phyloP scores from a whole-genome alignment of 345 rosid genomes.

The Heritiera littoralis region DNA sequence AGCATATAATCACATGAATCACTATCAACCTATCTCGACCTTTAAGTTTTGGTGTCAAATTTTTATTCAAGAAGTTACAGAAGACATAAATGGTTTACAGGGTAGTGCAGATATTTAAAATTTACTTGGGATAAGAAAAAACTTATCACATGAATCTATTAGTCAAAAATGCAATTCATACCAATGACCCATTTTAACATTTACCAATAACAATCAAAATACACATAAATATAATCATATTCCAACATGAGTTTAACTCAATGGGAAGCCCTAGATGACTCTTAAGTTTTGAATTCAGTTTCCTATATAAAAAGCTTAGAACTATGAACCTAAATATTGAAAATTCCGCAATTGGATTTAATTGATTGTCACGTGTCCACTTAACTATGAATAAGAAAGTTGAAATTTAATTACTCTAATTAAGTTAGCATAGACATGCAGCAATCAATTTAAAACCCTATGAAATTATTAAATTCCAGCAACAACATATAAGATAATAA shows the following conservation, averaged over 20 bases:
- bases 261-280: neutral
- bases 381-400: neutral
- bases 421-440: neutral
- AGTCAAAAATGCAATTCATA: neutral
- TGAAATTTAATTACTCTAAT: neutral
- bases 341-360: neutral
- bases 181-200: slow-evolving; percentile 4
- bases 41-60: neutral
- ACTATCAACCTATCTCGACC: neutral
- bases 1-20: neutral
- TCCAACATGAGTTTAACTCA: neutral
- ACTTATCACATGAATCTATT: neutral
- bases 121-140: neutral
- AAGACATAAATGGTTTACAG: neutral
- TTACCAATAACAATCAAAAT: neutral
- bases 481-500: neutral
- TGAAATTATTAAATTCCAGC: neutral
- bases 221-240: neutral
- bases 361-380: neutral
- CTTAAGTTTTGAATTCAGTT: neutral
- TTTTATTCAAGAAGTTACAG: neutral
- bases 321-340: neutral
- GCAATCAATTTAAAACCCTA: neutral
- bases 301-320: neutral
- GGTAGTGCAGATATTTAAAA: neutral